These are phyloP conservation scores for Bipolaris cookei DNA, from an alignment of 2,329 filamentous ascomycete genomes.

Conservation along the genomic window DNA sequence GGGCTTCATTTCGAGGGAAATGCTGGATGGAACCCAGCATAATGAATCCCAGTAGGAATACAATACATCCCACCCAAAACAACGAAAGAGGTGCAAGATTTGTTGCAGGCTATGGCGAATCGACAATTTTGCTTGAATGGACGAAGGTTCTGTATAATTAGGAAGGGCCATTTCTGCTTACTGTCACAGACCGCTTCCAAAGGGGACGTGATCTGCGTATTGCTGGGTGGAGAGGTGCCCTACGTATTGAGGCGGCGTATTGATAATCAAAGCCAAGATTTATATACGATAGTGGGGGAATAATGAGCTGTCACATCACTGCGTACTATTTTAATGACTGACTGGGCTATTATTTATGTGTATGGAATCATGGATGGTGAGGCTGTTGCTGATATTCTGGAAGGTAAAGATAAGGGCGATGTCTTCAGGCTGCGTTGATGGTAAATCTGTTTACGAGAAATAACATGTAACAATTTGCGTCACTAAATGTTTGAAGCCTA, in stretches of 20 bases:
- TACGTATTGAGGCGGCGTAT: not conserved
- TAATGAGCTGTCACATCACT: not conserved
- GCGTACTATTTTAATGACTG: not conserved
- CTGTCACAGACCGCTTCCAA: not conserved
- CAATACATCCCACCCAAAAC: not conserved
- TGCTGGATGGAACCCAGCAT: conserved; percentile 1
- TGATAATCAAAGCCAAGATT: not conserved
- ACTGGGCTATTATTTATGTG: not conserved
- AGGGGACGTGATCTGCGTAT: not conserved
- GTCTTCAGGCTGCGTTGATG: not conserved
- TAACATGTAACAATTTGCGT: not conserved
- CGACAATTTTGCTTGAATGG: not conserved
- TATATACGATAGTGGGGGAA: conserved; percentile 2
- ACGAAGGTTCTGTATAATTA: conserved; percentile 1
- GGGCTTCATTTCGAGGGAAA: conserved; percentile 1
- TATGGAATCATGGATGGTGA: conserved; percentile 6
- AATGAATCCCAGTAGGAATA: not conserved
- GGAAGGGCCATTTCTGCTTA: conserved; percentile 1
- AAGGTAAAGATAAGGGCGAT: not conserved
- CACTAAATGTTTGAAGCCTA: no score
- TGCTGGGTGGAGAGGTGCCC: conserved; percentile 3
- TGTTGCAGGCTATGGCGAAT: not conserved
- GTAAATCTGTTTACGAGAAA: not conserved
- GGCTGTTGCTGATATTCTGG: not conserved
- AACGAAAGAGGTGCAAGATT: not conserved